Evolutionary conservation across 2,329 filamentous ascomycete genomes (phyloP).

Genomic region (Cladobotryum mycophilum): DNA sequence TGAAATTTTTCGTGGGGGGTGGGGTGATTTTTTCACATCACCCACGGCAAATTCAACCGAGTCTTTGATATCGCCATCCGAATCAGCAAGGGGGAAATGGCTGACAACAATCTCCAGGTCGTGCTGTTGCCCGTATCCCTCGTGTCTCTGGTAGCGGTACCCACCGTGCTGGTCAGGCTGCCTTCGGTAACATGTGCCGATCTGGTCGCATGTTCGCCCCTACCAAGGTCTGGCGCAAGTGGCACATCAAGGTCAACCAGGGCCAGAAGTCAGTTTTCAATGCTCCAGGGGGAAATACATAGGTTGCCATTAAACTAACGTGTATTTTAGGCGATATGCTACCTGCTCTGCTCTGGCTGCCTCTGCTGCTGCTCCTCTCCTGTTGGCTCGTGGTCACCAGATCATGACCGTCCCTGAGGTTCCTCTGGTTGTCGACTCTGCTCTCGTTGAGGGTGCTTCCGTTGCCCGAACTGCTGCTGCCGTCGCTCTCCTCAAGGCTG

Average conservation of each 20-base stretch:
- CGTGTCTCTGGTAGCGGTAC: constrained; percentile 99
- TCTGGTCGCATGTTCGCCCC: constrained; percentile 99
- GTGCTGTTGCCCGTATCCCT: constrained; percentile 99
- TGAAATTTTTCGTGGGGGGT: background rate
- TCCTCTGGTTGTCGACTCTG: constrained; percentile 90
- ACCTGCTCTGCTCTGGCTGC: constrained; percentile 95
- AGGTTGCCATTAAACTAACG: constrained; percentile 15
- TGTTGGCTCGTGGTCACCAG: constrained; percentile 95
- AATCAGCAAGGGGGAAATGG: background rate
- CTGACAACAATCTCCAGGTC: constrained; percentile 52
- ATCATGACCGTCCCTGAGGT: constrained; percentile 90
- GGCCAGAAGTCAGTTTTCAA: constrained; percentile 73
- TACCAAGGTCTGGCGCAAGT: constrained; percentile 99
- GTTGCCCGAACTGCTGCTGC: constrained; percentile 86
- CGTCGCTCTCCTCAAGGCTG: constrained; percentile 77
- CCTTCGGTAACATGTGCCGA: constrained; percentile 99
- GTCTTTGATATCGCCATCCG: background rate
- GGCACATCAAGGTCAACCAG: constrained; percentile 99
- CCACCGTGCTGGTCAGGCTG: constrained; percentile 99
- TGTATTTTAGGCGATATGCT: constrained; percentile 72
- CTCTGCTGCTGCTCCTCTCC: constrained; percentile 88
- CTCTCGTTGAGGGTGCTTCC: constrained; percentile 72
- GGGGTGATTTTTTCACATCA: background rate
- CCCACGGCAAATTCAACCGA: background rate
- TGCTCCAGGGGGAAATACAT: background rate